A percentile compares a stretch with the other conserved stretches of the same genome.
These are phyloP conservation scores for Eutrema heterophyllum DNA, from an alignment of 345 rosid species.

Conservation along the genomic window DNA sequence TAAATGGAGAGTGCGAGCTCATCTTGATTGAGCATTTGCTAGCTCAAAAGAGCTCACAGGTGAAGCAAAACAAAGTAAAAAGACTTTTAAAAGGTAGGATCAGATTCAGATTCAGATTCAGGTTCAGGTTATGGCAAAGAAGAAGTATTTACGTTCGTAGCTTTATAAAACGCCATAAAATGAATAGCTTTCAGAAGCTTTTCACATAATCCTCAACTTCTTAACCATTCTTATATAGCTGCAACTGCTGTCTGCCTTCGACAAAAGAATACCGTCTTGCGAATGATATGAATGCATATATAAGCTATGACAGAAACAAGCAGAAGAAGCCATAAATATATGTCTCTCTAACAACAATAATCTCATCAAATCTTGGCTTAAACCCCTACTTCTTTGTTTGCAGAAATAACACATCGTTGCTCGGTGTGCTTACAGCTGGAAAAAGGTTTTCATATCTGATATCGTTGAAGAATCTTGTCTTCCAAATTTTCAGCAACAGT, in stretches of 20 bases:
- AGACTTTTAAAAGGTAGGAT: background rate
- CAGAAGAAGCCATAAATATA: background rate
- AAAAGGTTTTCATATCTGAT: background rate
- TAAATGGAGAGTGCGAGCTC: too few relatives aligned
- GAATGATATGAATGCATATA: constrained; percentile 3
- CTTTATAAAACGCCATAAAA: background rate
- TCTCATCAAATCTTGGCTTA: background rate
- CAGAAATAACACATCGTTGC: constrained; percentile 1
- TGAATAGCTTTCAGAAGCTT: background rate
- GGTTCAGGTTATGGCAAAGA: background rate
- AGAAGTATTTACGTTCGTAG: background rate
- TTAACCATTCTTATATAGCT: background rate
- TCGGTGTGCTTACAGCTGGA: constrained; percentile 11
- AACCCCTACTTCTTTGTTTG: background rate
- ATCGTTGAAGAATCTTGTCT: background rate
- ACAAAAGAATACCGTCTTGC: background rate
- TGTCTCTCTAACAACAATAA: constrained; percentile 20
- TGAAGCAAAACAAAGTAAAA: background rate
- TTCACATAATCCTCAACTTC: background rate
- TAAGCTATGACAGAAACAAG: background rate
- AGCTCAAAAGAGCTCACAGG: background rate
- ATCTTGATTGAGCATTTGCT: background rate
- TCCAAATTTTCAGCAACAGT: constrained; percentile 23
- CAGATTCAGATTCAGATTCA: background rate
- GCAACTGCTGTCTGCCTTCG: background rate